Evolutionary conservation across 176 grass and related monocot species (phyloP).

Genomic region (Areca catechu): DNA sequence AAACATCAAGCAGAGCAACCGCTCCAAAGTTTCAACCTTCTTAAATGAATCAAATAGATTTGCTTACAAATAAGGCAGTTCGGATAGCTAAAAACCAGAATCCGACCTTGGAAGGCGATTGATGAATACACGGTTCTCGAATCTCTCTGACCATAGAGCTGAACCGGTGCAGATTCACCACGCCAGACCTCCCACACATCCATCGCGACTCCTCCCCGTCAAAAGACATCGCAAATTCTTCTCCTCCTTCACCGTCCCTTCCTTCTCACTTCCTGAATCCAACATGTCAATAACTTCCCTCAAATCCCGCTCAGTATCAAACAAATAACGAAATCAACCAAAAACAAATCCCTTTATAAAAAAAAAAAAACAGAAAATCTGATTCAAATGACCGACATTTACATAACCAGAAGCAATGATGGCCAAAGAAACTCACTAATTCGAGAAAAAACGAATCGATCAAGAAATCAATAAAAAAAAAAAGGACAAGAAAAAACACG

Average conservation of each 20-base stretch:
- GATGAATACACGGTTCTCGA: slow-evolving; percentile 68
- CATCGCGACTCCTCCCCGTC: slow-evolving; percentile 59
- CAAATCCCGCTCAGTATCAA: background rate
- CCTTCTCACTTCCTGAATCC: slow-evolving; percentile 5
- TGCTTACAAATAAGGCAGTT: background rate
- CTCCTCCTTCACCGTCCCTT: background rate
- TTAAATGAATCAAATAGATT: background rate
- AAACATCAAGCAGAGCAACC: too few species aligned
- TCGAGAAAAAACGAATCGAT: too few species aligned
- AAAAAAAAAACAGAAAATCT: too few species aligned
- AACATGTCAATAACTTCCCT: background rate
- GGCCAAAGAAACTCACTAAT: too few species aligned
- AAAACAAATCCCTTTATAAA: too few species aligned
- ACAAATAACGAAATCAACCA: background rate
- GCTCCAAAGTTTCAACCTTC: too few species aligned
- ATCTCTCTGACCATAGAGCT: slow-evolving; percentile 75
- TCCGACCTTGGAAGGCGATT: slow-evolving; percentile 59
- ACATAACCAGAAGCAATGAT: too few species aligned
- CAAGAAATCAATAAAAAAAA: too few species aligned
- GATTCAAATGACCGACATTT: too few species aligned
- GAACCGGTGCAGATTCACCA: slow-evolving; percentile 70
- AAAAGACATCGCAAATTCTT: slow-evolving; percentile 21
- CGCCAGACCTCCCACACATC: slow-evolving; percentile 66
- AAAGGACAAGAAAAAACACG: too few species aligned
- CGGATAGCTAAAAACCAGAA: background rate